Evolutionary conservation across 2,329 filamentous ascomycete genomes (phyloP).

Genomic region (Botryotinia narcissicola): DNA sequence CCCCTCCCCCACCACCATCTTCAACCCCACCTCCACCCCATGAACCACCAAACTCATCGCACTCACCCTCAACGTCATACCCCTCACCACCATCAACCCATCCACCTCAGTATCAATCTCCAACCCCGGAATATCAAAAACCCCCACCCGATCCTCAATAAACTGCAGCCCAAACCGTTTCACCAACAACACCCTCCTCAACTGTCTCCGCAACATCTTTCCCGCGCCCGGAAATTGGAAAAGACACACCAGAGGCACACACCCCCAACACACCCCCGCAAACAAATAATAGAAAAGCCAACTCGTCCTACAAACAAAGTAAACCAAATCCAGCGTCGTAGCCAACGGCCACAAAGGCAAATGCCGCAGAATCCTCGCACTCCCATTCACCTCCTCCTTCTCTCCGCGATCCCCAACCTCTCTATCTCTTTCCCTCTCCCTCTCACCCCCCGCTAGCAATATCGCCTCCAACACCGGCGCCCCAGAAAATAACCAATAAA

Average conservation of each 20-base stretch:
- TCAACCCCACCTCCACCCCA: conserved; percentile 53
- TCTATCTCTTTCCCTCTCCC: neutral
- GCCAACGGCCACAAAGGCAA: conserved; percentile 49
- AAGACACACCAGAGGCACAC: conserved; percentile 44
- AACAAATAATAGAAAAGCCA: conserved; percentile 51
- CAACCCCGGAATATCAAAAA: conserved; percentile 44
- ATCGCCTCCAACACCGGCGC: conserved; percentile 40
- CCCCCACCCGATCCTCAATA: conserved; percentile 50
- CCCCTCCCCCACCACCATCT: conserved; percentile 47
- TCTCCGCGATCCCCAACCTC: neutral
- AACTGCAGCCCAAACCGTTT: conserved; percentile 44
- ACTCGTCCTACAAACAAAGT: conserved; percentile 49
- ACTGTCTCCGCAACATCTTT: conserved; percentile 34
- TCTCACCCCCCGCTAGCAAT: conserved; percentile 26
- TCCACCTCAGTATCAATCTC: conserved; percentile 54
- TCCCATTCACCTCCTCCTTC: neutral
- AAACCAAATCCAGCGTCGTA: conserved; percentile 46
- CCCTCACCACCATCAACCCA: conserved; percentile 52
- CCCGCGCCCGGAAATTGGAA: conserved; percentile 43
- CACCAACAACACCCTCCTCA: conserved; percentile 36
- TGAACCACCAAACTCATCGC: conserved; percentile 50
- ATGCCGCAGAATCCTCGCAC: conserved; percentile 42
- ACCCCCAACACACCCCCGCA: conserved; percentile 43
- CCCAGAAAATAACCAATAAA: conserved; percentile 44
- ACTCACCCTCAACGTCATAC: conserved; percentile 50